Conservation (phyloP, 208 protist species). For the Kentomonas sorsogonicus region DNA sequence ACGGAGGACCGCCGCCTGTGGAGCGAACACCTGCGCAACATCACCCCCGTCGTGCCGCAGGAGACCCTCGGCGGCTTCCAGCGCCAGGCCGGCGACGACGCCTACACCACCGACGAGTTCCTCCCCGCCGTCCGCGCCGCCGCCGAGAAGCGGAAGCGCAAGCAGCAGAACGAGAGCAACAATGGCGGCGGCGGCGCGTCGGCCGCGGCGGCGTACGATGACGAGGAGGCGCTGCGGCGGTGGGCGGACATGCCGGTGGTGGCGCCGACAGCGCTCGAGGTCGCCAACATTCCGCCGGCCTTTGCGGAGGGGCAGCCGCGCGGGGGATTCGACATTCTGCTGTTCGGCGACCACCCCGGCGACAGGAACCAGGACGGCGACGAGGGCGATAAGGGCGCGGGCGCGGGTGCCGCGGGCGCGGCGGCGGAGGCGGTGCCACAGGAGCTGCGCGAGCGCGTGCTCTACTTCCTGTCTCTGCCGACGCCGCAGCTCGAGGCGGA, state of each 20-base stretch:
- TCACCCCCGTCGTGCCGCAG: conserved; percentile 67
- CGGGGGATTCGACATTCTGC: conserved; percentile 18
- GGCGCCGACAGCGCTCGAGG: conserved; percentile 44
- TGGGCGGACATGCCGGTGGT: conserved; percentile 48
- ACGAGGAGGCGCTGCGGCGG: conserved; percentile 6
- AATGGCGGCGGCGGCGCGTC: too few species aligned
- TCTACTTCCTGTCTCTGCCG: conserved; percentile 11
- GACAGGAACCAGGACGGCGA: not conserved
- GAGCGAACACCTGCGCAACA: conserved; percentile 74
- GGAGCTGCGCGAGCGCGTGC: conserved; percentile 13
- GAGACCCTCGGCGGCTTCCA: conserved; percentile 53
- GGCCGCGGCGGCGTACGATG: conserved; percentile 1
- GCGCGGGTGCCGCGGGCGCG: conserved; percentile 4
- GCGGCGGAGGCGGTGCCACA: not conserved
- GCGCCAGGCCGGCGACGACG: conserved; percentile 3
- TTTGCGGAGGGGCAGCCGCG: conserved; percentile 61
- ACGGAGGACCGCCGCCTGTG: conserved; percentile 77
- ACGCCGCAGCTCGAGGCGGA: conserved; percentile 21
- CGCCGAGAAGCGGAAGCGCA: not conserved
- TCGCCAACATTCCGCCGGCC: conserved; percentile 38
- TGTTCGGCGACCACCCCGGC: not conserved
- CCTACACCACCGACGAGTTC: conserved; percentile 3
- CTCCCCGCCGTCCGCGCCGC: conserved; percentile 10
- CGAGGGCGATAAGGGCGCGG: too few species aligned
- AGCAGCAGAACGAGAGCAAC: not conserved